Base-by-base conservation (phyloP, 192 early-diverging fungal species). In the Dimargaris xerosporica region DNA sequence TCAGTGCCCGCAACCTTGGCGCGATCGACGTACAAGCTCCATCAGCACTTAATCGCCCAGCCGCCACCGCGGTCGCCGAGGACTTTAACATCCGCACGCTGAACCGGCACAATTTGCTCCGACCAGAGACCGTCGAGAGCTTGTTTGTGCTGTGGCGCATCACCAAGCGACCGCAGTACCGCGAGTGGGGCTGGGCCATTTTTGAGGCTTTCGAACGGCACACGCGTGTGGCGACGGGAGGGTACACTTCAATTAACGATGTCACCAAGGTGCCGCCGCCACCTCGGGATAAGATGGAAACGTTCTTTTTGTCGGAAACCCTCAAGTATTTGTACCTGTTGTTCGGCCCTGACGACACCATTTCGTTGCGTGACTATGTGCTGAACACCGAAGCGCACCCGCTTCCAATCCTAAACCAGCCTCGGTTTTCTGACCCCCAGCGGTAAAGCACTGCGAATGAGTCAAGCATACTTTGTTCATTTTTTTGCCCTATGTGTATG, bases 111-210 rank as follows among this genome's bases (percentile, higher is more conserved):
- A 60, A 88, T 71, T 69, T 89, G 63, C 72, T 92, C 58, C 67
- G 90, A 63, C 90, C 90, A 7, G 90, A 92, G 62, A 88, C 88
- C 2, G 73, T 92, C 3, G 90, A 92, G 63, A 82, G 77, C 46
- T 66, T 92, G 53, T 92, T 90, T 70, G 69, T 85, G n/a, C 64
- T 90, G 50, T 90, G 78, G 72, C 62, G 87, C 19, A 66, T 90
- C 26, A 92, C 90, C n/a, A 84, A 34, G 11, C 34, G 56, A n/a
- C 25, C 21, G 66, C 41, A 46, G 29, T 65, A 52, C 53, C 80
- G 81, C 43, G 74, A 83, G 46, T 79, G 77, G 78, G 81, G 81
- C 3, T 85, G 86, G 85, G 70, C 78, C 28, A 87, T 92, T 39
- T 92, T 89, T 67, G 65, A 81, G 64, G 75, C 77, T 7, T 89